A percentile compares a stretch with the other conserved stretches of the same genome.
phyloP scores from a whole-genome alignment of 2,329 filamentous ascomycete genomes.

The Plenodomus biglobosus region DNA sequence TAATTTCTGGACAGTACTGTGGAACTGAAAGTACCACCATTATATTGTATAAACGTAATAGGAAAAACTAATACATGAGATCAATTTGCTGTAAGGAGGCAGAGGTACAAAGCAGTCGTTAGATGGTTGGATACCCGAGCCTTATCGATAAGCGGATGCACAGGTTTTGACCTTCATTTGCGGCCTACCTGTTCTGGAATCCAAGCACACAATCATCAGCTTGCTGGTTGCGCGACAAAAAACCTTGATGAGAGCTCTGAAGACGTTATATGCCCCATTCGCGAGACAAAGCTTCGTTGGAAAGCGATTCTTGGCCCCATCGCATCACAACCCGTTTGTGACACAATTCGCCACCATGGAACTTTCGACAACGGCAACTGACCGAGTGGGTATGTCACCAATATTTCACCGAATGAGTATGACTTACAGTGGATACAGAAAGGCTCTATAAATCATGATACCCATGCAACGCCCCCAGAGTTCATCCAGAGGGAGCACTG shows the following conservation, averaged over 20 bases:
- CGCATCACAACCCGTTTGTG: not conserved
- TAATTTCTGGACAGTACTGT: too few species aligned
- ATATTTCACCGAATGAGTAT: constrained; percentile 16
- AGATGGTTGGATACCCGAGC: not conserved
- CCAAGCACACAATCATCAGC: not conserved
- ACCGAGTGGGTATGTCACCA: constrained; percentile 39
- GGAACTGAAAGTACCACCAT: too few species aligned
- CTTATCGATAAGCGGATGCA: not conserved
- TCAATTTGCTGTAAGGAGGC: too few species aligned
- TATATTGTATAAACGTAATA: too few species aligned
- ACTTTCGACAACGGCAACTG: constrained; percentile 5
- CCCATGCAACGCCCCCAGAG: constrained; percentile 39
- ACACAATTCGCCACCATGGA: not conserved
- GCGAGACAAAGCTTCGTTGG: not conserved
- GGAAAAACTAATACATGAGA: too few species aligned
- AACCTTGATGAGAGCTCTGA: not conserved
- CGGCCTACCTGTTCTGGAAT: not conserved
- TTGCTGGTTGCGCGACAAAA: not conserved
- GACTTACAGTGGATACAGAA: constrained; percentile 23
- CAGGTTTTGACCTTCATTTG: not conserved
- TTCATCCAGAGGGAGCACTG: constrained; percentile 42
- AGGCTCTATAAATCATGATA: constrained; percentile 39
- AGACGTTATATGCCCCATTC: not conserved
- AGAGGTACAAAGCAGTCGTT: too few species aligned
- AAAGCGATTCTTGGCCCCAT: not conserved